Evolutionary conservation across 805 yeast species (phyloP).

Genomic region (Helenozyma rhizophorensis): DNA sequence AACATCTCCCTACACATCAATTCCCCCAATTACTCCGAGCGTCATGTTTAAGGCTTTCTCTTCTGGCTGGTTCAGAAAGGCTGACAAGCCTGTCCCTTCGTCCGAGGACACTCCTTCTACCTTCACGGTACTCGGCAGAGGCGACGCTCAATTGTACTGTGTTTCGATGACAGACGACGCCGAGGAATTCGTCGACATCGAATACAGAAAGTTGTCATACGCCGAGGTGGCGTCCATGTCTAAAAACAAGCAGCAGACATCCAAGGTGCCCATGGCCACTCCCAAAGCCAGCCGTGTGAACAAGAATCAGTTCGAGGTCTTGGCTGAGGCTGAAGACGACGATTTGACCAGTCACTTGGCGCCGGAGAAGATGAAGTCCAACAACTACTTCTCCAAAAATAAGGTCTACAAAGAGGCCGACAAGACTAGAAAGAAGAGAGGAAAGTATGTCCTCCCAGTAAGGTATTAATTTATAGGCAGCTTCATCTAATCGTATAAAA

Average conservation of each 20-base stretch:
- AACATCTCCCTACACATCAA: conserved; percentile 53
- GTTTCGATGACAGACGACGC: conserved; percentile 32
- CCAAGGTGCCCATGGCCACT: conserved; percentile 6
- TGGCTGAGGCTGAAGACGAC: conserved; percentile 11
- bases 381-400: conserved; percentile 18
- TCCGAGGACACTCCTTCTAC: conserved; percentile 20
- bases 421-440: conserved; percentile 8
- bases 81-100: conserved; percentile 3
- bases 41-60: conserved; percentile 10
- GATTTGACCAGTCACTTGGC: conserved; percentile 8
- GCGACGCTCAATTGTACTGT: conserved; percentile 24
- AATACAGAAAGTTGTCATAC: conserved; percentile 32
- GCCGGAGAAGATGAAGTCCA: conserved; percentile 12
- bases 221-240: conserved; percentile 41
- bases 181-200: conserved; percentile 35
- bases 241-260: conserved; percentile 18
- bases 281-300: conserved; percentile 8
- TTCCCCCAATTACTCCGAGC: conserved; percentile 10
- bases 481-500: too few relatives aligned
- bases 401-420: conserved; percentile 15
- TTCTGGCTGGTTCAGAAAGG: conserved; percentile 13
- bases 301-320: conserved; percentile 15
- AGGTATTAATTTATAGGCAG: too few relatives aligned
- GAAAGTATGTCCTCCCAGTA: too few relatives aligned
- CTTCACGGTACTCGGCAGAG: conserved; percentile 26